Conservation (phyloP, 2,329 filamentous ascomycete genomes). For the Sordariomycetes sp. region DNA sequence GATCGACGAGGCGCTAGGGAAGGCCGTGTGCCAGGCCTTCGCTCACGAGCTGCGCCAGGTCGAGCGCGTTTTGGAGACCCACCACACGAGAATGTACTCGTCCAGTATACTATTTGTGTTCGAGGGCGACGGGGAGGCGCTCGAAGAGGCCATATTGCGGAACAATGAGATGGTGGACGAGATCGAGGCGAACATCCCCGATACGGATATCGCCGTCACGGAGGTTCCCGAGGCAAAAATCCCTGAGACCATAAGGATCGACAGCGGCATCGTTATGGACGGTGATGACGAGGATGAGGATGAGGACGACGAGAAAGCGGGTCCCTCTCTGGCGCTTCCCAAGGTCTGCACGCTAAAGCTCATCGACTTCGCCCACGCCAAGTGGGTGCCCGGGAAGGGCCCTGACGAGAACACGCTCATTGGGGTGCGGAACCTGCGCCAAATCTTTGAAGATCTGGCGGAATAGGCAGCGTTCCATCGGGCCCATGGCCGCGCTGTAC, state of each 20-base stretch:
- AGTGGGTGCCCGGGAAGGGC: conserved; percentile 68
- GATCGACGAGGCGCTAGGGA: conserved; percentile 45
- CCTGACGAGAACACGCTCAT: conserved; percentile 72
- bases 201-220: conserved; percentile 7
- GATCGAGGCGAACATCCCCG: conserved; percentile 26
- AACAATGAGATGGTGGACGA: conserved; percentile 32
- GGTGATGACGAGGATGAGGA: conserved; percentile 14
- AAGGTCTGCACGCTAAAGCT: conserved; percentile 67
- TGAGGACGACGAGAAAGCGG: conserved; percentile 30
- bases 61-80: conserved; percentile 34
- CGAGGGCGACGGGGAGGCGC: conserved; percentile 45
- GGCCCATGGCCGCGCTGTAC: neutral
- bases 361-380: conserved; percentile 94
- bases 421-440: conserved; percentile 59
- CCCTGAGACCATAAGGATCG: conserved; percentile 26
- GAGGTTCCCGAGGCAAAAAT: conserved; percentile 30
- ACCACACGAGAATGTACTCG: conserved; percentile 53
- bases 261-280: conserved; percentile 7
- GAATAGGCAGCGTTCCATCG: conserved; percentile 7
- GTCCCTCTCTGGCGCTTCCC: conserved; percentile 12
- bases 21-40: conserved; percentile 39
- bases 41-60: conserved; percentile 37
- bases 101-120: conserved; percentile 49
- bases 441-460: conserved; percentile 57
- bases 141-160: conserved; percentile 39